Base-by-base conservation (phyloP, 768 basidiomycete genomes). In the Agaricus blazei region DNA sequence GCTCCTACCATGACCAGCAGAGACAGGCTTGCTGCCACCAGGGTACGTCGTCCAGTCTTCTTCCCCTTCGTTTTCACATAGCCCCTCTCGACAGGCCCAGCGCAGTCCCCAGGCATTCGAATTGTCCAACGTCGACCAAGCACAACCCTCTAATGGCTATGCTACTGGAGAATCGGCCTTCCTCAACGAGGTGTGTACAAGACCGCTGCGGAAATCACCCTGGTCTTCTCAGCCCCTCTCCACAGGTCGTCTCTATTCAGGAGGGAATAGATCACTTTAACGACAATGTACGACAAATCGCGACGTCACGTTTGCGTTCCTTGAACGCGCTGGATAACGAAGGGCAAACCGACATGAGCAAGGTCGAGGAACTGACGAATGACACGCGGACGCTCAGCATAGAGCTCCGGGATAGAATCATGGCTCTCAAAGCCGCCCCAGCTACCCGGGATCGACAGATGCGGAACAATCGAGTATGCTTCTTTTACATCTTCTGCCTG, bases 341-440 rank as follows among this genome's bases (percentile, higher is more conserved):
- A 37, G 59, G 58, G n/a, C 53, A 62, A 29, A 60, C 61, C 8
- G 70, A 70, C 19, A 50, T 63, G n/a, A 60, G 61, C 8, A 65
- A 80, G 56, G 75, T 89, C 26, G 81, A 84, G n/a, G 72, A 77
- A 15, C 72, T 89, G 50, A 74, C 83, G 14, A 71, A 68, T 14
- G 81, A 86, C 45, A 87, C 86, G 1, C 81, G 82, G 60, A 69
- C 76, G 0, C 73, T 87, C 53, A 81, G 78, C 63, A 79, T 76
- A 51, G 67, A 72, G 36, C 68, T 89, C 27, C 86, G 84, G 61
- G 72, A 76, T 27, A 73, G 86, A 29, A 81, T 91, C 57, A 77
- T 82, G 66, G 70, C 72, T 0, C 63, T 91, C 51, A 79, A 82
- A 63, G 62, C 61, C 34, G 52, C 64, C 9, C 64, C 67, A 12